Evolutionary conservation across 768 basidiomycete species (phyloP).

Genomic region (Pleurotus cornucopiae): DNA sequence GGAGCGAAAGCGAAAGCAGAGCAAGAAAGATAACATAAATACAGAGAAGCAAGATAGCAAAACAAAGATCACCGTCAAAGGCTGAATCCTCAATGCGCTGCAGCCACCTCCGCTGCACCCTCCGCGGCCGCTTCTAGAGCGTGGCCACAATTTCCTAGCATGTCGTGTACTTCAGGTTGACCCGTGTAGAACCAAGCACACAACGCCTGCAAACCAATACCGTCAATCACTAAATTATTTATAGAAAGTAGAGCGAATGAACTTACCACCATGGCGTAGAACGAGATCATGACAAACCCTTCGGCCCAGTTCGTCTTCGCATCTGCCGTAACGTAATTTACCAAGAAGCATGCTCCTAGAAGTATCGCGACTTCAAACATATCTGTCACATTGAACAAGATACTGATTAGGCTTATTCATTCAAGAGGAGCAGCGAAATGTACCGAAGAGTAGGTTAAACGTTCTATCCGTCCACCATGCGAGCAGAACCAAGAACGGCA

Average conservation of each 20-base stretch:
- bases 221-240: not conserved
- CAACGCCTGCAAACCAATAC: constrained; percentile 36
- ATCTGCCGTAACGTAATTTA: constrained; percentile 78
- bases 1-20: too few species aligned
- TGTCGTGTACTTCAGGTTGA: constrained; percentile 40
- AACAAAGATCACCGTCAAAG: too few species aligned
- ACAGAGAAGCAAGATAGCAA: too few species aligned
- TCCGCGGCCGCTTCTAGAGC: constrained; percentile 30
- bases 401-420: not conserved
- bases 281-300: constrained; percentile 60
- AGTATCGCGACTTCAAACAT: constrained; percentile 64
- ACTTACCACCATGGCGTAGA: constrained; percentile 42
- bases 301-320: constrained; percentile 79
- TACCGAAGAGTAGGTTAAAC: constrained; percentile 65
- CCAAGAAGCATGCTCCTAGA: constrained; percentile 66
- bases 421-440: constrained; percentile 10
- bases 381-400: constrained; percentile 32
- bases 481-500: constrained; percentile 65
- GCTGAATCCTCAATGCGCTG: not conserved
- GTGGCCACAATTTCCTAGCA: constrained; percentile 35
- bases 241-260: not conserved
- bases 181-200: constrained; percentile 67
- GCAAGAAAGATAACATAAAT: too few species aligned
- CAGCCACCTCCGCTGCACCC: not conserved
- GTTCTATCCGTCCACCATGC: constrained; percentile 66